Base-by-base conservation (phyloP, 441 rosid genomes). In the Raphanus hybrid region DNA sequence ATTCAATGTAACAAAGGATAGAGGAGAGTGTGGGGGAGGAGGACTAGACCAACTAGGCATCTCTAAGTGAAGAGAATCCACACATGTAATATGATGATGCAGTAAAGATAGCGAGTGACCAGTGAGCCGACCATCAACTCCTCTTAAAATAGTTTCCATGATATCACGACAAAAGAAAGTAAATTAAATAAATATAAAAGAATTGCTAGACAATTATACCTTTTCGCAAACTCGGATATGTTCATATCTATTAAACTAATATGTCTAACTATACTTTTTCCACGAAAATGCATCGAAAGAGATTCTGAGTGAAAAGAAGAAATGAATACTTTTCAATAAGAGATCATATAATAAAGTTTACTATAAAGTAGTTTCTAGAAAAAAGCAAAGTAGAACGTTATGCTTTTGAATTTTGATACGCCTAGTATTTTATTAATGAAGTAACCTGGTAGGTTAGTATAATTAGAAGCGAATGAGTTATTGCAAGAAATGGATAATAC, bases 41-140 rank as follows among this genome's bases (percentile, higher is more conserved):
- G 10, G 32, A 65, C 59, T 43, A 43, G 37, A 67, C 50, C 67
- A 74, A 67, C 15, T 41, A 67, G 61, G 37, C 61, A 59, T 67
- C 60, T 74, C 59, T 23, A 61, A 43, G 27, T 2, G 60, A 67
- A 29, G 61, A 75, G 68, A 67, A 45, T 15, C 57, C 8, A 50
- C 9, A 5, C 61, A 57, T 32, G 48, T 62, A 16, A 6, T 23
- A 48, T 48, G 26, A 26, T 60, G 11, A 41, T 71, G 18, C 67
- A 43, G 16, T 29, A 11, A 23, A 66, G 50, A 41, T 41, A 45
- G 27, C 18, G 67, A 67, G 50, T 34, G 73, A 65, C 72, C 78
- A 75, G n/a, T 66, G 48, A 29, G 10, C 54, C 55, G 14, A 75
- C 68, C 29, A 55, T 16, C 52, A 75, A 34, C 29, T 32, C 41